These are phyloP conservation scores for Spencermartinsiella ligniputridi DNA, from an alignment of 1,139 yeast genomes.

Conservation along the genomic window DNA sequence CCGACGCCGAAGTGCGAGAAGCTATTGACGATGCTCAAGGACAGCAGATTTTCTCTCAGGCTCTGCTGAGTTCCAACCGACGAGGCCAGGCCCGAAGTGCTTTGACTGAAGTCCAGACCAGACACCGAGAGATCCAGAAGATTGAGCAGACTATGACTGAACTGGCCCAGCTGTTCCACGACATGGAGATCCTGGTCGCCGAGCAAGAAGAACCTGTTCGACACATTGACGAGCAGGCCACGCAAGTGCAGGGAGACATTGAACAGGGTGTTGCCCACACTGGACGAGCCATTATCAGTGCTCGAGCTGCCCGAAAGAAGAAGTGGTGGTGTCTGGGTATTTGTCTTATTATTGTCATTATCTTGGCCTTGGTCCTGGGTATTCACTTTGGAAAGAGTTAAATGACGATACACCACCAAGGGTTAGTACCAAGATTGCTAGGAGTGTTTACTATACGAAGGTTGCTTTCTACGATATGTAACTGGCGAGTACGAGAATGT, in stretches of 20 bases:
- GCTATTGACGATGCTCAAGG: conserved; percentile 84
- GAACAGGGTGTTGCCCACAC: conserved; percentile 96
- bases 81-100: conserved; percentile 97
- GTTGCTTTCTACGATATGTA: not conserved
- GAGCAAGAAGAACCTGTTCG: conserved; percentile 91
- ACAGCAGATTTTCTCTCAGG: conserved; percentile 92
- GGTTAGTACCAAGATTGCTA: no score
- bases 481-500: no score
- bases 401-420: no score
- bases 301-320: conserved; percentile 88
- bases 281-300: conserved; percentile 81
- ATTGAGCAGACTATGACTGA: conserved; percentile 96
- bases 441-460: no score
- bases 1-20: conserved; percentile 74
- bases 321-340: conserved; percentile 82
- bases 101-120: conserved; percentile 88
- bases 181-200: conserved; percentile 93
- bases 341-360: conserved; percentile 58
- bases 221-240: conserved; percentile 77
- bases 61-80: conserved; percentile 84
- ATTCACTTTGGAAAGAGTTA: conserved; percentile 18
- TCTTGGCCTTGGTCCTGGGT: conserved; percentile 54
- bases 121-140: conserved; percentile 93
- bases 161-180: conserved; percentile 88
- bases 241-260: conserved; percentile 80